Base-by-base conservation (phyloP, 345 rosid species). In the Populus davidiana region DNA sequence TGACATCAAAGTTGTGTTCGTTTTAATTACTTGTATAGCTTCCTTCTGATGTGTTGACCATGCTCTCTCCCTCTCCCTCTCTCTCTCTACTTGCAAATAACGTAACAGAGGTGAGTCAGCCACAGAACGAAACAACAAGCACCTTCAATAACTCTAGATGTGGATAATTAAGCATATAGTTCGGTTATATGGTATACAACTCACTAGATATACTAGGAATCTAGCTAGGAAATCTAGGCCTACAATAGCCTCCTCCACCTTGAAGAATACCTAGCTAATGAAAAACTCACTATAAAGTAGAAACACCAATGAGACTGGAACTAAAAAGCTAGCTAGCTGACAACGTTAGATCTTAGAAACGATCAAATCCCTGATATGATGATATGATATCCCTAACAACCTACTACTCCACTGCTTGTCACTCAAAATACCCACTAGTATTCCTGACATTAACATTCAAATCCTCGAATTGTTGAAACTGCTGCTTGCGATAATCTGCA, bases 401-500 rank as follows among this genome's bases (percentile, higher is more conserved):
- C 66, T 66, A 70, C 68, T 50, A 18, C 36, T 36, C 27, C 23
- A 35, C 18, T 17, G 27, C 17, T 43, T 39, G 23, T 79, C 69
- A 79, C 67, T 80, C 71, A 27, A 44, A 74, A 56, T 23, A 75
- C 43, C 68, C 79, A 49, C 68, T 62, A 25, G 36, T 69, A 23
- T 68, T 23, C 43, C 47, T 72, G 54, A 14, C 47, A 20, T 36
- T 70, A 38, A 76, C 49, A 67, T 82, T 84, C 81, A 84, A 66
- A 62, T 79, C 84, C 33, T 83, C 82, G 44, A 79, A 81, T n/a
- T 83, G 85, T 14, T 82, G 75, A 68, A 75, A 75, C 31, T 82
- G 84, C 63, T 85, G 87, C 20, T 79, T 80, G 39, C 69, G 73
- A 70, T 84, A 81, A 38, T 86, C 83, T 25, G 82, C 52, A 39